Evolutionary conservation across 306 rosid genomes (phyloP), one percentile per base, ranked within the genome.

Genomic region (Cucurbita pepo): DNA sequence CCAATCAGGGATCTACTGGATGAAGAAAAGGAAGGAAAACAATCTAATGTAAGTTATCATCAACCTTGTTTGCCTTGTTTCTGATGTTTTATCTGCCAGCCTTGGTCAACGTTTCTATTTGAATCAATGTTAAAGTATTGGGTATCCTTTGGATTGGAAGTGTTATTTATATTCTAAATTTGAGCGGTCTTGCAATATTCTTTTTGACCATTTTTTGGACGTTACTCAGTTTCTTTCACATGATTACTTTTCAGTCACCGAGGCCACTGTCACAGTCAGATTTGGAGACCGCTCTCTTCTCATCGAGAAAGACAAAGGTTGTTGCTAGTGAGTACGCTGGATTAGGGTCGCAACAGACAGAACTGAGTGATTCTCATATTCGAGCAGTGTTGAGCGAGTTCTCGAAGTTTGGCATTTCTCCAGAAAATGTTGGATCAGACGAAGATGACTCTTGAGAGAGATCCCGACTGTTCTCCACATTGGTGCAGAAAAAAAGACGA

Each of bases 1-100:
- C 91, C 99, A 51, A 80, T 95, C 76, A 91, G 99, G 83, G 97
- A 89, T 55, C 83, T 95, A 25, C 82, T 95, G 30, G 85, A 85
- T 54, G 85, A 81, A 61, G 97, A 95, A 81, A 95, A 84, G 79
- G 76, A 43, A 2, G 97, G 99, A 77, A 84, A 81, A 50, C 82
- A 69, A 56, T 74, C 89, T 73, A 53, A 79, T 71, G 99, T 94
- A 55, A 94, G 99, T 88, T 44, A 36, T 37, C 64, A n/a, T 18
- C 34, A n/a, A 3, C 51, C 38, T 36, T 7, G 5, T 74, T 37
- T 54, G 21, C 19, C 22, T 18, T 52, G 11, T 51, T 52, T 44
- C 9, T 73, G 55, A 30, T 44, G 66, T 73, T 73, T 56, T 4
- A 56, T 57, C 53, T 14, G 65, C 43, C 36, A 45, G 55, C 16